These are phyloP conservation scores for Rhododendron mucronatum DNA, from an alignment of 148 eudicot genomes.

Conservation along the genomic window DNA sequence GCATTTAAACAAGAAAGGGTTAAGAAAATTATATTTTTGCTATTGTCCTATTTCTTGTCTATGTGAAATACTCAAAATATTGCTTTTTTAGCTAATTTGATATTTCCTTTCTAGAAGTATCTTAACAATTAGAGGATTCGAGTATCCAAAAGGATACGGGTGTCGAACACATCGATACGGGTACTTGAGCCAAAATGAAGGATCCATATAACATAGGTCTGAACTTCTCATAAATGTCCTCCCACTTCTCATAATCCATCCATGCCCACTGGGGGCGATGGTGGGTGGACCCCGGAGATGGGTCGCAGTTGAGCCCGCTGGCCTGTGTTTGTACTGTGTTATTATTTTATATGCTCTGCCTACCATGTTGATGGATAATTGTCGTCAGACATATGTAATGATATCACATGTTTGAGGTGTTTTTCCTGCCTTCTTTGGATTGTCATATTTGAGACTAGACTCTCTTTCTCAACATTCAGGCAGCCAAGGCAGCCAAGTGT, in stretches of 20 bases:
- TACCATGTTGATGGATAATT: not conserved
- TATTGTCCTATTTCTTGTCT: too few species aligned
- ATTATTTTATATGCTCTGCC: not conserved
- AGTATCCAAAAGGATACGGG: too few species aligned
- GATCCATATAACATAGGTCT: too few species aligned
- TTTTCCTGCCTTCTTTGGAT: not conserved
- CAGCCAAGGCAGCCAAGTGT: conserved; percentile 6
- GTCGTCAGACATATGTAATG: not conserved
- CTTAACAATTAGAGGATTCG: too few species aligned
- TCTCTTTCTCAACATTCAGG: conserved; percentile 3
- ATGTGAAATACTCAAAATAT: too few species aligned
- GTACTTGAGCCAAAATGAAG: too few species aligned
- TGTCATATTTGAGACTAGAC: not conserved
- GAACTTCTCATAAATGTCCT: too few species aligned
- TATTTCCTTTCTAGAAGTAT: too few species aligned
- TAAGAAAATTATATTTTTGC: too few species aligned
- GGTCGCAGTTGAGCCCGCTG: not conserved
- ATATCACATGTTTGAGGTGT: not conserved
- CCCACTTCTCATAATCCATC: not conserved
- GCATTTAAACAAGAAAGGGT: too few species aligned
- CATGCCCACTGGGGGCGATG: not conserved
- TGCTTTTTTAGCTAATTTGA: too few species aligned
- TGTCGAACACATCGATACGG: too few species aligned
- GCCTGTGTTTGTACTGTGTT: not conserved
- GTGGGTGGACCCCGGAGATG: not conserved